Evolutionary conservation across 2,329 filamentous ascomycete species (phyloP).

Genomic region (Pyricularia pennisetigena): DNA sequence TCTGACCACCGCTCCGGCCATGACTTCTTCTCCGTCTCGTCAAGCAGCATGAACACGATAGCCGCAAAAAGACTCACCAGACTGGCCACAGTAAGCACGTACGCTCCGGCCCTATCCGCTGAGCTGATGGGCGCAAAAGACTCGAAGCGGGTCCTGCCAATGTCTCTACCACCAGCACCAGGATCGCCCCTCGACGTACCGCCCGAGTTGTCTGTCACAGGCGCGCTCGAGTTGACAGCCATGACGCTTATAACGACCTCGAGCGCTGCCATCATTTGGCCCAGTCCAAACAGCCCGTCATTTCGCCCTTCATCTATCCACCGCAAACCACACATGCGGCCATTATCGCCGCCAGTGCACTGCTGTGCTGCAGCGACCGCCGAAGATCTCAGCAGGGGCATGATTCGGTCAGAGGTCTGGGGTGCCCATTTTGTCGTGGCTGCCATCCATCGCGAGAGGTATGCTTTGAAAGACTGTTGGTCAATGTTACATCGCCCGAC

Average conservation of each 20-base stretch:
- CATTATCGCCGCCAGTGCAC: conserved; percentile 46
- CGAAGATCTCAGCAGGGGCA: conserved; percentile 42
- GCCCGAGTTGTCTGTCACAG: conserved; percentile 31
- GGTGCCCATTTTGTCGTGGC: conserved; percentile 54
- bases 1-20: conserved; percentile 5
- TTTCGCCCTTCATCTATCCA: conserved; percentile 31
- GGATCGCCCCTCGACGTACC: conserved; percentile 40
- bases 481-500: conserved; percentile 51
- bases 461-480: conserved; percentile 55
- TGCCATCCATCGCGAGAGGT: conserved; percentile 51
- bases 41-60: conserved; percentile 7
- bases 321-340: conserved; percentile 48
- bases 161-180: conserved; percentile 34
- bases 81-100: conserved; percentile 40
- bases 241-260: conserved; percentile 55
- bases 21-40: conserved; percentile 5
- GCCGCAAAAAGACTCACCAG: conserved; percentile 5
- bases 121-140: conserved; percentile 34
- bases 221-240: conserved; percentile 30
- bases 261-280: conserved; percentile 62
- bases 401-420: conserved; percentile 41
- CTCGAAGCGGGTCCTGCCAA: conserved; percentile 18
- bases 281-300: conserved; percentile 52
- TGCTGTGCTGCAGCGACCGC: conserved; percentile 46
- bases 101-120: conserved; percentile 59